Percentiles rank a stretch among this genome's conserved stretches.
phyloP scores from a whole-genome alignment of 2,329 filamentous ascomycete genomes.

The Colletotrichum cereale region DNA sequence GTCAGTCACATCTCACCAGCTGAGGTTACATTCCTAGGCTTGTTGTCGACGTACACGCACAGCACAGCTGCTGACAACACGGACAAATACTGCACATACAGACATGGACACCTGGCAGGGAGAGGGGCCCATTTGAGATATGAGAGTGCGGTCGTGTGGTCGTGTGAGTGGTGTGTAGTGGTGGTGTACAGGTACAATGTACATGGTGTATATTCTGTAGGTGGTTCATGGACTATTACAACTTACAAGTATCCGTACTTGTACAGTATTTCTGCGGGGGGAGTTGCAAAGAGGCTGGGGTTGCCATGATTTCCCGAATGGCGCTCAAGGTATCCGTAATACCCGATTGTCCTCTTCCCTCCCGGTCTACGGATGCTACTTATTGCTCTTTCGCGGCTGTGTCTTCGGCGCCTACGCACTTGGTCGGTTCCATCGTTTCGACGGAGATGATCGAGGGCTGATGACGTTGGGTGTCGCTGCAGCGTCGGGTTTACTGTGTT shows the following conservation, averaged over 20 bases:
- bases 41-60: not conserved
- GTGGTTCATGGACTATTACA: too few relatives aligned
- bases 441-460: not conserved
- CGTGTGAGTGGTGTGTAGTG: not conserved
- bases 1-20: slow-evolving; percentile 10
- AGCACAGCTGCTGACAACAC: not conserved
- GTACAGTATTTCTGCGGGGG: slow-evolving; percentile 7
- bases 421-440: too few relatives aligned
- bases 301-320: not conserved
- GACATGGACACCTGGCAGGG: not conserved
- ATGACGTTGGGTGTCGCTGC: slow-evolving; percentile 18
- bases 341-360: too few relatives aligned
- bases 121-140: not conserved
- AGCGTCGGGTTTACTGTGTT: slow-evolving; percentile 7
- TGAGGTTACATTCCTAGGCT: not conserved
- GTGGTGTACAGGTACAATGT: not conserved
- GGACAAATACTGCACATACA: not conserved
- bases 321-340: not conserved
- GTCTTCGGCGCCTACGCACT: not conserved
- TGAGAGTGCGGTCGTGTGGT: not conserved
- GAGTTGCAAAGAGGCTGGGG: not conserved
- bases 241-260: too few relatives aligned
- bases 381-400: not conserved
- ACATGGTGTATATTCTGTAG: not conserved
- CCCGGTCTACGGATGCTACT: too few relatives aligned